Percentiles rank a stretch among this genome's conserved stretches.
phyloP scores from a whole-genome alignment of 1,284 basidiomycete genomes.

The Ustilago shanxiensis region DNA sequence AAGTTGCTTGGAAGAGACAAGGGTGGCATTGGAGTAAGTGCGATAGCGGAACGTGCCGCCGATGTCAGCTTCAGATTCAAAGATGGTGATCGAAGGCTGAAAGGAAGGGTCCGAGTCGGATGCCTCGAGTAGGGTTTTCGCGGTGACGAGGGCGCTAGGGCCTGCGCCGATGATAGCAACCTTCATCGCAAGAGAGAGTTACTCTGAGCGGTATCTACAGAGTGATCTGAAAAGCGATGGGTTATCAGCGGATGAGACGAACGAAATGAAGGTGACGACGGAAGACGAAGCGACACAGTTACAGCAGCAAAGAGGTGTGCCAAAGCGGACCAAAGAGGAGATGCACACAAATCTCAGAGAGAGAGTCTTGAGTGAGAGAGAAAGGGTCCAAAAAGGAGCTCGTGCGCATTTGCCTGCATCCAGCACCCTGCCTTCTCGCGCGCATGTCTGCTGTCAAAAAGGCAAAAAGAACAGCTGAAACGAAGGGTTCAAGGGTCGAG shows the following conservation, averaged over 20 bases:
- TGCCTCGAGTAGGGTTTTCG: conserved; percentile 73
- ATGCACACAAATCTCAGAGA: too few relatives aligned
- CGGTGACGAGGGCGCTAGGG: conserved; percentile 76
- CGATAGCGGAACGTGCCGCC: conserved; percentile 75
- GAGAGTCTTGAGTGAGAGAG: too few relatives aligned
- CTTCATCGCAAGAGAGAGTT: conserved; percentile 42
- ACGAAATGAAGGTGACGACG: neutral
- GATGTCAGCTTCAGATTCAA: conserved; percentile 76
- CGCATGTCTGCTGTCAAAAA: neutral
- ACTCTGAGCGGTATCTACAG: too few relatives aligned
- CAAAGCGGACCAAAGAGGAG: too few relatives aligned
- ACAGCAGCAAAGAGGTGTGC: too few relatives aligned
- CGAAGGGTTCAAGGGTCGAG: neutral
- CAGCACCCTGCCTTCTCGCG: too few relatives aligned
- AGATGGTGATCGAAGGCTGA: conserved; percentile 73
- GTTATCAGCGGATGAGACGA: neutral
- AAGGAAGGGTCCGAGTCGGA: conserved; percentile 39
- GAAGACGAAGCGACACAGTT: neutral
- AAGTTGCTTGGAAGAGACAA: conserved; percentile 77
- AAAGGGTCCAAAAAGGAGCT: too few relatives aligned
- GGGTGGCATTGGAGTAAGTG: conserved; percentile 74
- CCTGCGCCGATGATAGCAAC: conserved; percentile 71
- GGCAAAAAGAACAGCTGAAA: neutral
- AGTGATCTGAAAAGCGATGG: too few relatives aligned
- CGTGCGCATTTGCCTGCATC: too few relatives aligned